Evolutionary conservation across 2,329 filamentous ascomycete species (phyloP), one percentile per base, ranked within the genome.

Genomic region (Cephalotrichum gorgonifer): DNA sequence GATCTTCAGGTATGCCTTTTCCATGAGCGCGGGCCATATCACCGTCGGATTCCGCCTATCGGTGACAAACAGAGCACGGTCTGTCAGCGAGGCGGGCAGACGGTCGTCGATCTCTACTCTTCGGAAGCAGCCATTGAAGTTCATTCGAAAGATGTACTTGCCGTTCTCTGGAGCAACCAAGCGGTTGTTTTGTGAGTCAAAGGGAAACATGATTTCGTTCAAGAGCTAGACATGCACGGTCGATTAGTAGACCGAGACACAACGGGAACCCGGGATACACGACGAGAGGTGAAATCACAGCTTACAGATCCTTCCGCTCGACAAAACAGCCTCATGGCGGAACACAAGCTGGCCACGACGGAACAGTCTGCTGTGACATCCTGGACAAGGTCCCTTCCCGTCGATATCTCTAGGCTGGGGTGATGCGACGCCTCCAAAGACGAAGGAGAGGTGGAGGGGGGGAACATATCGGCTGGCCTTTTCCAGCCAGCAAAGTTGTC

Each of bases 321-420:
- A 53, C 83, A 76, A 8, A 83, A 74, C 54, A 87, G 77, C 38
- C 83, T 82, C 52, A 85, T 82, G 23, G 80, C 83, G 25, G 90
- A 89, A 61, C 90, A 96, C 6, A 98, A 74, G 62, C 93, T 96
- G 15, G 93, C 93, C 26, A 98, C 91, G 3, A 98, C 91, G 1
- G 93, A 97, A 62, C 93, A 98, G 63, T 98, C 93, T 1, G 91
- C 94, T 5, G 91, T 90, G 51, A 95, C 82, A 64, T 98, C 93
- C 65, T 98, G 93, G 3, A 96, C 89, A 7, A 98, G 76, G 64
- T 98, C 91, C 53, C 86, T 81, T 14, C 77, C 74, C 8, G 73
- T 67, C 6, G 39, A 31, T 28, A 48, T 14, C 8, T 48, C 67
- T 65, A 15, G 75, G 70, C 43, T 68, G 64, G 80, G 87, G 86